Evolutionary conservation across 345 rosid genomes (phyloP).

Genomic region (Salix purpurea): DNA sequence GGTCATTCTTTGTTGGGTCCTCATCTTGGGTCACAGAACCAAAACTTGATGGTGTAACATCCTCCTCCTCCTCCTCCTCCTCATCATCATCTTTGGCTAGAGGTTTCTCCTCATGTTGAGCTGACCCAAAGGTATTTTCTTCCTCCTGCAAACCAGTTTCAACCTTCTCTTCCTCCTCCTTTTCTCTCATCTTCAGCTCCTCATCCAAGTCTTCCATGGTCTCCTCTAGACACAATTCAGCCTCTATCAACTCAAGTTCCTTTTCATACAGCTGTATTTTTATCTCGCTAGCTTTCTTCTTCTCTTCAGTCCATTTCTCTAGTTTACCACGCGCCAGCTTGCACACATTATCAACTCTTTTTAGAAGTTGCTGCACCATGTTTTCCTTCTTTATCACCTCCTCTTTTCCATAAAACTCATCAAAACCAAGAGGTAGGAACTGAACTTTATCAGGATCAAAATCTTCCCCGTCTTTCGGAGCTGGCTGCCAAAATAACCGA

Average conservation of each 20-base stretch:
- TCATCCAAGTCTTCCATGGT: conserved; percentile 85
- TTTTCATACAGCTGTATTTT: conserved; percentile 54
- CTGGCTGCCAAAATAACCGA: conserved; percentile 88
- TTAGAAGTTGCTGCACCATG: conserved; percentile 40
- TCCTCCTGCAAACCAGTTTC: conserved; percentile 49
- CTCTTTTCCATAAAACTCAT: conserved; percentile 74
- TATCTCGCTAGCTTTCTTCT: conserved; percentile 58
- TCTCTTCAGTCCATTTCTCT: conserved; percentile 78
- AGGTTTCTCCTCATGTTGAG: conserved; percentile 35
- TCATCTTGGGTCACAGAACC: conserved; percentile 49
- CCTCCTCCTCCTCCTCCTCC: conserved; percentile 29
- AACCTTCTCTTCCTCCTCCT: conserved; percentile 56
- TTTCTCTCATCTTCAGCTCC: conserved; percentile 53
- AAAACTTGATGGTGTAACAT: conserved; percentile 64
- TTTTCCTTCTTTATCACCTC: conserved; percentile 38
- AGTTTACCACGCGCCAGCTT: conserved; percentile 49
- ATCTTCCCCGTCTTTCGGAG: conserved; percentile 66
- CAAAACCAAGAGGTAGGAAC: conserved; percentile 86
- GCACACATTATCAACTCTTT: conserved; percentile 44
- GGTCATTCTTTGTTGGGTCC: conserved; percentile 31
- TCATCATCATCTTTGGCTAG: conserved; percentile 31
- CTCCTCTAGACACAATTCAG: conserved; percentile 85
- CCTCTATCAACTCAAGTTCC: conserved; percentile 75
- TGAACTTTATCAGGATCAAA: conserved; percentile 54
- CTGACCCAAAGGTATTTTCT: conserved; percentile 35